A percentile compares a stretch with the other conserved stretches of the same genome.
phyloP scores from a whole-genome alignment of 306 rosid genomes.

The Betula pendula region DNA sequence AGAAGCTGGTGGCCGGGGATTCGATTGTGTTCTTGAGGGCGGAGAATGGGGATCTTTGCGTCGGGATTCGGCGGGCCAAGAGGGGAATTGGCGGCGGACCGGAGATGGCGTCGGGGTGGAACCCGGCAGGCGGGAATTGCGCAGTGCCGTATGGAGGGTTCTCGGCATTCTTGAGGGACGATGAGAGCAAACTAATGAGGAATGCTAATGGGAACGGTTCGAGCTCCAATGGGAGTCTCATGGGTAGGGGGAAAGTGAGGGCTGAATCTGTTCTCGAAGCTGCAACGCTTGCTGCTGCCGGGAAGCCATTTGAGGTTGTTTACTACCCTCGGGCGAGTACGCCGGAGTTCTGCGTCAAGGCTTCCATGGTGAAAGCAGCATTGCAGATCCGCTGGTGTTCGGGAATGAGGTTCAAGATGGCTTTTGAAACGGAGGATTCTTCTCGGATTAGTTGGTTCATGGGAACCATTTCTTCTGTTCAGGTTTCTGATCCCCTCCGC shows the following conservation, averaged over 20 bases:
- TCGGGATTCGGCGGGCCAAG: conserved; percentile 85
- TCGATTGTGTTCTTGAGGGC: conserved; percentile 84
- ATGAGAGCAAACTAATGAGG: conserved; percentile 49
- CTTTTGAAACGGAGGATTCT: conserved; percentile 90
- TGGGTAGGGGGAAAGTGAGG: conserved; percentile 64
- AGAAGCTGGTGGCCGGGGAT: conserved; percentile 92
- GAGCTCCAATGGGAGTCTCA: conserved; percentile 41
- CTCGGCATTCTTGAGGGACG: conserved; percentile 56
- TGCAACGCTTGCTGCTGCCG: conserved; percentile 63
- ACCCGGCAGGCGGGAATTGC: conserved; percentile 64
- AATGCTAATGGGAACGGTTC: conserved; percentile 50
- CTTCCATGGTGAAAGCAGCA: conserved; percentile 65
- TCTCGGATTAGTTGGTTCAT: conserved; percentile 85
- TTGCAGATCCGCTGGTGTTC: conserved; percentile 67
- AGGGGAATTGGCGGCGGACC: conserved; percentile 69
- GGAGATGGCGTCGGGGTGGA: conserved; percentile 72
- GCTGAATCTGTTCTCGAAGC: conserved; percentile 79
- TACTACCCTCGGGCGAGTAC: conserved; percentile 90
- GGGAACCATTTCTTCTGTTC: conserved; percentile 86
- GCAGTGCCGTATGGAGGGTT: conserved; percentile 57
- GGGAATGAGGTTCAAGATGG: conserved; percentile 96
- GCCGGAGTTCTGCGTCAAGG: conserved; percentile 88
- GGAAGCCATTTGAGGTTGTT: conserved; percentile 78
- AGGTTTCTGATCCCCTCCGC: conserved; percentile 65
- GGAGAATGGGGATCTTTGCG: conserved; percentile 81